Percentiles rank a stretch among this genome's conserved stretches.
These are phyloP conservation scores for Aspergillus nanangensis DNA, from an alignment of 495 filamentous ascomycete species.

Conservation along the genomic window DNA sequence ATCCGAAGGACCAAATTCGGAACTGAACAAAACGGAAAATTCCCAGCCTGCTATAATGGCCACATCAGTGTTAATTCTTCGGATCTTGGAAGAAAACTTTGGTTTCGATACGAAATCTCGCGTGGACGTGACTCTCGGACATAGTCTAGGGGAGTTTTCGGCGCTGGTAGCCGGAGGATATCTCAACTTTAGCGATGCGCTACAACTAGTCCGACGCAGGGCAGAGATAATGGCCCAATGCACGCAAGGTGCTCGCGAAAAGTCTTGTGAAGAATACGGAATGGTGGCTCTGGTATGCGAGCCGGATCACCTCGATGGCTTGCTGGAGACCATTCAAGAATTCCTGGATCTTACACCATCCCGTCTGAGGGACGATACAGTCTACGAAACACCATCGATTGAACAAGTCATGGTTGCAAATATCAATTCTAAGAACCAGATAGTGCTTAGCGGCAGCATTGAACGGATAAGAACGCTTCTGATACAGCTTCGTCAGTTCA, in stretches of 20 bases:
- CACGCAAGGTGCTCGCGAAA: slow-evolving; percentile 55
- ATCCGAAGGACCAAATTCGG: slow-evolving; percentile 66
- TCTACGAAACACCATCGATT: slow-evolving; percentile 62
- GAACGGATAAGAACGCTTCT: slow-evolving; percentile 80
- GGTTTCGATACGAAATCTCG: slow-evolving; percentile 64
- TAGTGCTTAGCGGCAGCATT: slow-evolving; percentile 87
- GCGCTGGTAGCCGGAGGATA: slow-evolving; percentile 81
- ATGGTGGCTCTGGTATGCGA: slow-evolving; percentile 94
- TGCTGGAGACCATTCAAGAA: slow-evolving; percentile 72
- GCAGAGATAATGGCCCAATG: slow-evolving; percentile 83
- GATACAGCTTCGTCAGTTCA: slow-evolving; percentile 84
- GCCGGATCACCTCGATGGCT: slow-evolving; percentile 57
- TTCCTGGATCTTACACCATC: slow-evolving; percentile 65
- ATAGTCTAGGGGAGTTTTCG: slow-evolving; percentile 94
- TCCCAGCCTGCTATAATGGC: slow-evolving; percentile 97
- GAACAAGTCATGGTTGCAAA: slow-evolving; percentile 91
- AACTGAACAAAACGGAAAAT: slow-evolving; percentile 76
- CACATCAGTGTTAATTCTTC: slow-evolving; percentile 82
- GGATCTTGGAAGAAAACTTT: slow-evolving; percentile 82
- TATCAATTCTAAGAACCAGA: slow-evolving; percentile 92
- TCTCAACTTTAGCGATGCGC: slow-evolving; percentile 69
- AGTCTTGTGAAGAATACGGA: slow-evolving; percentile 70
- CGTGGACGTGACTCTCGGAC: slow-evolving; percentile 80
- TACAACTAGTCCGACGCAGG: slow-evolving; percentile 70
- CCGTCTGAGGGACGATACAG: slow-evolving; percentile 62